A percentile compares a stretch with the other conserved stretches of the same genome.
Conservation (phyloP, 1,284 basidiomycete species). For the Rhizoctonia solani region DNA sequence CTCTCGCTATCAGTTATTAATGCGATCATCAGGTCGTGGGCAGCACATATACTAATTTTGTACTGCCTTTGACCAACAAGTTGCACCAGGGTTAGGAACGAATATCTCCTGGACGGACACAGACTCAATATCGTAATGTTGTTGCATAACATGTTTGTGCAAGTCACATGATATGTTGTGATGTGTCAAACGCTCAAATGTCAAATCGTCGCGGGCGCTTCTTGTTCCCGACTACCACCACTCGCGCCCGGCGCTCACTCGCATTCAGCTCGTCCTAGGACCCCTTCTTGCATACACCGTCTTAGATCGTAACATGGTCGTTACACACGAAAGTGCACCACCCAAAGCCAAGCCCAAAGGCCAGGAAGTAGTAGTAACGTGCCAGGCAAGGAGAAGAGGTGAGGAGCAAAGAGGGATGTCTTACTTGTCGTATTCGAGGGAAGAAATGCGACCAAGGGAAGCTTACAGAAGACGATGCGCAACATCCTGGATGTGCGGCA, state of each 20-base stretch:
- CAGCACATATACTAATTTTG: too few species aligned
- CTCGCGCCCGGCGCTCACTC: conserved; percentile 29
- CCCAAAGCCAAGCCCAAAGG: conserved; percentile 28
- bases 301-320: conserved; percentile 11
- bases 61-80: too few species aligned
- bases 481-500: conserved; percentile 37
- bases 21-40: too few species aligned
- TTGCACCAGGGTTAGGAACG: too few species aligned
- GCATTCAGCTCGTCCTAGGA: background rate
- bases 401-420: conserved; percentile 32
- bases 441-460: conserved; percentile 35
- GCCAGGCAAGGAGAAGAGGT: conserved; percentile 34
- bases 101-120: too few species aligned
- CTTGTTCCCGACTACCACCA: conserved; percentile 27
- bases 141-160: too few species aligned
- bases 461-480: background rate
- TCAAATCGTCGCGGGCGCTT: conserved; percentile 24
- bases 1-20: too few species aligned
- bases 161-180: background rate
- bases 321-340: conserved; percentile 33
- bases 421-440: conserved; percentile 32
- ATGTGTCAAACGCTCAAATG: background rate
- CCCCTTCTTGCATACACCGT: conserved; percentile 26
- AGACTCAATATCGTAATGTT: too few species aligned
- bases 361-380: conserved; percentile 18